phyloP scores from a whole-genome alignment of 805 yeast genomes.

The Nakazawaea populi region DNA sequence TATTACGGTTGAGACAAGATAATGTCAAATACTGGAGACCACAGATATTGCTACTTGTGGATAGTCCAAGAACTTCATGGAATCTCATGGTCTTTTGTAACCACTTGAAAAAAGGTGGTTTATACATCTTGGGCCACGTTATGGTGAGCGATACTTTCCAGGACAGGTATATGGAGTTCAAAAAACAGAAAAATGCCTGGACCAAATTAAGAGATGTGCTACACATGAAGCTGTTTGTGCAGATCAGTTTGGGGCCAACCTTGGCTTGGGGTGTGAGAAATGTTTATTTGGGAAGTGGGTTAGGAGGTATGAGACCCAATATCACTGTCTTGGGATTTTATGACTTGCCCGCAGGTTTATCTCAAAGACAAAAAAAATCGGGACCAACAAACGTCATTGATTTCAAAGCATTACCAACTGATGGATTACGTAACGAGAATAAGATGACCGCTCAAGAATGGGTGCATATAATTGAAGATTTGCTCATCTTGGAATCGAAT shows the following conservation, averaged over 20 bases:
- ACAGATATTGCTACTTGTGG: slow-evolving; percentile 81
- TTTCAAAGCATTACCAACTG: slow-evolving; percentile 65
- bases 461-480: slow-evolving; percentile 90
- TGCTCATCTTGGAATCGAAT: slow-evolving; percentile 81
- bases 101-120: slow-evolving; percentile 91
- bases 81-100: slow-evolving; percentile 88
- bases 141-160: slow-evolving; percentile 61
- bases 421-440: slow-evolving; percentile 63
- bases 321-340: slow-evolving; percentile 89
- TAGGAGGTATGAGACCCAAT: slow-evolving; percentile 98
- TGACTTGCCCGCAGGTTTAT: slow-evolving; percentile 36
- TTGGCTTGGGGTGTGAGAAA: slow-evolving; percentile 95
- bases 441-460: slow-evolving; percentile 72
- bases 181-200: slow-evolving; percentile 79
- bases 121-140: slow-evolving; percentile 90
- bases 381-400: slow-evolving; percentile 17
- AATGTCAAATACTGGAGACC: slow-evolving; percentile 99
- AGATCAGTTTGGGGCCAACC: slow-evolving; percentile 80
- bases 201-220: slow-evolving; percentile 69
- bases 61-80: slow-evolving; percentile 91
- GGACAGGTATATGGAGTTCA: slow-evolving; percentile 60
- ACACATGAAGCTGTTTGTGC: slow-evolving; percentile 88
- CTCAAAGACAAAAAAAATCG: not conserved
- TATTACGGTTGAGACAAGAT: slow-evolving; percentile 76
- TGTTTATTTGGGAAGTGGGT: slow-evolving; percentile 85